A percentile compares a stretch with the other conserved stretches of the same genome.
Conservation (phyloP, 176 grass and related monocot species). For the Saccharum officinarum region DNA sequence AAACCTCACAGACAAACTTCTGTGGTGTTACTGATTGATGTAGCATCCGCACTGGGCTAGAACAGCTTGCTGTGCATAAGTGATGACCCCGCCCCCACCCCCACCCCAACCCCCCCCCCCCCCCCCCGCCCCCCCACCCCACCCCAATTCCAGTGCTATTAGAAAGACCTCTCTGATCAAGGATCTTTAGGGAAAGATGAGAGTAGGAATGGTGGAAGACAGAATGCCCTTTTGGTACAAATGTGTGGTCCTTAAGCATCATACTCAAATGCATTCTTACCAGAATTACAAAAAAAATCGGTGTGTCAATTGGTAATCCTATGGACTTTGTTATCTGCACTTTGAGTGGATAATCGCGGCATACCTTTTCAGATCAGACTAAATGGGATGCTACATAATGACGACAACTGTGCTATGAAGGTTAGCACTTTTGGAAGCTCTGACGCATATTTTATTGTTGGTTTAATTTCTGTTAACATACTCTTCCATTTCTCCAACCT, state of each 20-base stretch:
- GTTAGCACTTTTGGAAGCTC: constrained; percentile 33
- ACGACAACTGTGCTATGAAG: constrained; percentile 80
- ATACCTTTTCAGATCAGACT: constrained; percentile 72
- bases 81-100: too few relatives aligned
- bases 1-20: neutral
- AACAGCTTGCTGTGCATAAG: neutral
- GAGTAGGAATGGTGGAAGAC: neutral
- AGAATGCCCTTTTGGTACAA: neutral
- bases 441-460: neutral
- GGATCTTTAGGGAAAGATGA: neutral
- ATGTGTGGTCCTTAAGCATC: neutral
- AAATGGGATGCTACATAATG: constrained; percentile 84
- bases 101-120: too few relatives aligned
- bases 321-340: neutral
- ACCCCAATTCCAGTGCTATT: neutral
- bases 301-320: neutral
- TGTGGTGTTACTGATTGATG: neutral
- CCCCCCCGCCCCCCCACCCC: too few relatives aligned
- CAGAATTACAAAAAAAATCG: neutral
- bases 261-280: neutral
- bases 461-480: neutral
- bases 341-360: constrained; percentile 6
- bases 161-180: neutral
- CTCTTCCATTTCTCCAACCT: neutral
- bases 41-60: neutral